Conservation (phyloP, 2,329 filamentous ascomycete species). For the Sclerotinia borealis region DNA sequence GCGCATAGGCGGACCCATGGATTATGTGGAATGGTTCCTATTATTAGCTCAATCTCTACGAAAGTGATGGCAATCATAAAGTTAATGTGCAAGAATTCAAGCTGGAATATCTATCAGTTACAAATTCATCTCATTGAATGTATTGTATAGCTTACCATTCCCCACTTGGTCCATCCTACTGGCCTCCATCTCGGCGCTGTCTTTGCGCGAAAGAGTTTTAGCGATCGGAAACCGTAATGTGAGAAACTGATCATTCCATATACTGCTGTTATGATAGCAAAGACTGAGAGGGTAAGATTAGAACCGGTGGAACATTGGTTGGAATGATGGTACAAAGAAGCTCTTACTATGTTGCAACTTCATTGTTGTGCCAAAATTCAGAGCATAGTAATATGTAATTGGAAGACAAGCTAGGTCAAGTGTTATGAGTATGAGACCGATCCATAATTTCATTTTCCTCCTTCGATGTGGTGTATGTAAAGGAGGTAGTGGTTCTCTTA, state of each 20-base stretch:
- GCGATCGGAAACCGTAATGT: conserved; percentile 25
- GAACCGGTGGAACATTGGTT: not conserved
- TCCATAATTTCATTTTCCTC: conserved; percentile 17
- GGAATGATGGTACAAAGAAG: not conserved
- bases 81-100: conserved; percentile 27
- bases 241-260: conserved; percentile 27
- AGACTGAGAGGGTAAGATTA: conserved; percentile 17
- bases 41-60: conserved; percentile 26
- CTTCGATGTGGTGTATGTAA: conserved; percentile 26
- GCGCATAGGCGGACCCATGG: conserved; percentile 26
- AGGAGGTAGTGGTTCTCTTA: conserved; percentile 19
- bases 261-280: conserved; percentile 25
- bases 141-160: conserved; percentile 19
- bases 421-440: conserved; percentile 18
- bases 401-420: conserved; percentile 26
- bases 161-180: conserved; percentile 28
- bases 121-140: not conserved
- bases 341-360: conserved; percentile 23
- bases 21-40: conserved; percentile 21
- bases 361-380: conserved; percentile 24
- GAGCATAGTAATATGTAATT: conserved; percentile 27
- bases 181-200: conserved; percentile 22
- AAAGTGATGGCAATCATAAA: conserved; percentile 23
- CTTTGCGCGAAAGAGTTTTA: conserved; percentile 23
- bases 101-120: conserved; percentile 10